Percentiles rank a stretch among this genome's conserved stretches.
phyloP scores from a whole-genome alignment of 208 protist genomes.

The Trichomonas vaginalis region DNA sequence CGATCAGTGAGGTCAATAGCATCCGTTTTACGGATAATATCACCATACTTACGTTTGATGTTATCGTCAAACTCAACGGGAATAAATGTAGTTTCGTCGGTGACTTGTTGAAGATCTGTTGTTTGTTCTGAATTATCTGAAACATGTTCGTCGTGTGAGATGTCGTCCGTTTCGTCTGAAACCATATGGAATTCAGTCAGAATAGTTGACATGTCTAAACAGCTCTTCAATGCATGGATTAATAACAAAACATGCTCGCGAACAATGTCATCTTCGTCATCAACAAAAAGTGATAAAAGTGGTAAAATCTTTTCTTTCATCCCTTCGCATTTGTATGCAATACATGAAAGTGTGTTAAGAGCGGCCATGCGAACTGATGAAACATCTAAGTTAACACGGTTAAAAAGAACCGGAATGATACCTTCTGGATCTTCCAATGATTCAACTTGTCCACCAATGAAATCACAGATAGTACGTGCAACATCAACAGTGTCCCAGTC shows the following conservation, averaged over 20 bases:
- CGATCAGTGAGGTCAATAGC: background rate
- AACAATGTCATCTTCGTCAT: background rate
- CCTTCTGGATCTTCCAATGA: background rate
- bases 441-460: background rate
- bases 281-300: background rate
- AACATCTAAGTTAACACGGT: background rate
- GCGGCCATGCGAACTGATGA: background rate
- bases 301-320: background rate
- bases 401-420: background rate
- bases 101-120: too few relatives aligned
- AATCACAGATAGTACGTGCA: background rate
- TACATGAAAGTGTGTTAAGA: background rate
- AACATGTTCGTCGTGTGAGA: too few relatives aligned
- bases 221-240: background rate
- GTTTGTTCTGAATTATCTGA: too few relatives aligned
- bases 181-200: background rate
- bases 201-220: background rate
- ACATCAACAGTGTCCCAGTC: background rate
- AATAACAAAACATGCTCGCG: background rate
- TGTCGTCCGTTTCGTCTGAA: background rate
- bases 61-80: background rate
- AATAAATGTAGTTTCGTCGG: background rate
- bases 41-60: background rate
- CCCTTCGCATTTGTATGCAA: background rate
- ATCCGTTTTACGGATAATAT: background rate